Percentiles rank a stretch among this genome's conserved stretches.
Conservation (phyloP, 768 basidiomycete genomes). For the Sarcomyxa edulis region DNA sequence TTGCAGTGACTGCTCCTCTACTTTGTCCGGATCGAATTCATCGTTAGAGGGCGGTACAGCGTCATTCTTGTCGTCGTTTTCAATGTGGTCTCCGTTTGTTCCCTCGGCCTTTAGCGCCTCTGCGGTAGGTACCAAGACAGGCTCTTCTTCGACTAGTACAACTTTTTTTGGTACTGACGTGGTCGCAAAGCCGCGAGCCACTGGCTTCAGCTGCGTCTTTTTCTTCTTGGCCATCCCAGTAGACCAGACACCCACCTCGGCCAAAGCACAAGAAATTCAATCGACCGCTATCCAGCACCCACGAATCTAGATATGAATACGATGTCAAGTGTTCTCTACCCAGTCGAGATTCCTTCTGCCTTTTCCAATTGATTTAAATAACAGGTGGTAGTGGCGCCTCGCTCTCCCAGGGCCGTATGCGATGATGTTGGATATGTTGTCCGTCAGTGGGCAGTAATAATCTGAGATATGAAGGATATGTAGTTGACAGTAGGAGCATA, state of each 20-base stretch:
- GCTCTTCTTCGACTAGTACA: constrained; percentile 23
- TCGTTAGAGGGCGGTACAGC: constrained; percentile 15
- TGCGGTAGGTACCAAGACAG: constrained; percentile 23
- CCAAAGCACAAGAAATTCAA: no score
- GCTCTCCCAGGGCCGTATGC: no score
- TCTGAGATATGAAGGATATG: no score
- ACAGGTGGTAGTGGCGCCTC: no score
- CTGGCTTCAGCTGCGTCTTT: constrained; percentile 74
- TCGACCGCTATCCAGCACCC: no score
- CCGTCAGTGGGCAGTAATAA: no score
- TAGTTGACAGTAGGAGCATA: no score
- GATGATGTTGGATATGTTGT: no score
- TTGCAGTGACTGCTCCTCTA: constrained; percentile 60
- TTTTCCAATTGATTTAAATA: no score
- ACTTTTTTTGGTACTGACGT: constrained; percentile 80
- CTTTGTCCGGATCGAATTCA: constrained; percentile 30
- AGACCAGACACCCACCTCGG: constrained; percentile 3
- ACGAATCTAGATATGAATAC: no score
- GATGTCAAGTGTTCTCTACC: no score
- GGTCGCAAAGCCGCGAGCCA: constrained; percentile 74
- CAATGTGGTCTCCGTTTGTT: constrained; percentile 6
- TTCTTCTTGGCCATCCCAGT: constrained; percentile 74
- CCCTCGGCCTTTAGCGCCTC: constrained; percentile 11
- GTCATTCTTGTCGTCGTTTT: constrained; percentile 1
- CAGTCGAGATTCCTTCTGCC: no score